Evolutionary conservation across 805 yeast species (phyloP).

Genomic region (Ogataea paraovalis): DNA sequence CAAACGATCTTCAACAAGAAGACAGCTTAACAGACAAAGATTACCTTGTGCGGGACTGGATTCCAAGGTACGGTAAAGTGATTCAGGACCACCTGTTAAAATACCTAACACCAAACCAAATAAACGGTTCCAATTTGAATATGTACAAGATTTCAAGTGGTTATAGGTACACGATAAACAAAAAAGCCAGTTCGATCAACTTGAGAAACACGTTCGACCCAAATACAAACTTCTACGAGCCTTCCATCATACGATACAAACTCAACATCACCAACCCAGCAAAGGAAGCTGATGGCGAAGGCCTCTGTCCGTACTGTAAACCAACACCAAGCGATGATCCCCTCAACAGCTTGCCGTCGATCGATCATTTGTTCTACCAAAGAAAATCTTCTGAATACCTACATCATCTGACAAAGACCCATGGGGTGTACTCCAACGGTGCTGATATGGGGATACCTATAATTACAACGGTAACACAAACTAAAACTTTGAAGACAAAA

Average conservation of each 20-base stretch:
- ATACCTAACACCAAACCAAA: not conserved
- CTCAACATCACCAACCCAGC: not conserved
- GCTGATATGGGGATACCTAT: constrained; percentile 18
- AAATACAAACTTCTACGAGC: constrained; percentile 4
- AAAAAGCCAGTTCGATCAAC: not conserved
- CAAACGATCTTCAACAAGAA: too few relatives aligned
- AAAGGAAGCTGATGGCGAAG: constrained; percentile 12
- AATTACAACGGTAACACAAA: constrained; percentile 18
- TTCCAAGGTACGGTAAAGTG: not conserved
- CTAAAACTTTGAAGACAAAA: constrained; percentile 15
- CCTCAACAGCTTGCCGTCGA: not conserved
- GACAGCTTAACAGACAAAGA: too few relatives aligned
- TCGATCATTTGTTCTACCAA: constrained; percentile 14
- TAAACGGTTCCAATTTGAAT: not conserved
- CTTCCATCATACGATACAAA: constrained; percentile 2
- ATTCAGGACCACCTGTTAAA: not conserved
- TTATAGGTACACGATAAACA: not conserved
- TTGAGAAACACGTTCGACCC: not conserved
- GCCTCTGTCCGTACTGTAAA: constrained; percentile 22
- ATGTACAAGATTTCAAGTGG: not conserved
- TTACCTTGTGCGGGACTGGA: not conserved
- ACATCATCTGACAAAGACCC: constrained; percentile 26
- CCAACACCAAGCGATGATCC: constrained; percentile 7
- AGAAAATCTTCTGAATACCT: constrained; percentile 24
- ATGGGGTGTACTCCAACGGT: constrained; percentile 26